A percentile compares a stretch with the other conserved stretches of the same genome.
phyloP scores from a whole-genome alignment of 176 grass and related monocot species.

The Zizania latifolia region DNA sequence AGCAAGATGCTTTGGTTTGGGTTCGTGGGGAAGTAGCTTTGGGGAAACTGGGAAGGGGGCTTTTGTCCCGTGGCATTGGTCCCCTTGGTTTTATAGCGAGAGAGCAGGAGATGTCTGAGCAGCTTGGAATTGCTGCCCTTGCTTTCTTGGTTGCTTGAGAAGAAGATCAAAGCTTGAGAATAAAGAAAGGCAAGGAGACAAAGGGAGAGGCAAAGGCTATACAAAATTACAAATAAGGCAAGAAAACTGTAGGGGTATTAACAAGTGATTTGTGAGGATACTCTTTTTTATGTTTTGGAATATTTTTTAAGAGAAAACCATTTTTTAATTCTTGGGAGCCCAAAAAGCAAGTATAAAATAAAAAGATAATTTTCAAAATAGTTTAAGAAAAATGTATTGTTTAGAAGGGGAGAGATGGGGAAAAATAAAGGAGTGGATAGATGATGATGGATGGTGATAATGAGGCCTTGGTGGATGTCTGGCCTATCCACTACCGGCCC shows the following conservation, averaged over 20 bases:
- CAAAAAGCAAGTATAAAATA: background rate
- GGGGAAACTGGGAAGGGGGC: constrained; percentile 17
- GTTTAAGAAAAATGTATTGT: background rate
- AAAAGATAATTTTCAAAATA: background rate
- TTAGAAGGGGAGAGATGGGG: background rate
- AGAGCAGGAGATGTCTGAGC: constrained; percentile 20
- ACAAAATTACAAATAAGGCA: constrained; percentile 23
- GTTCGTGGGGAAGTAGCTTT: constrained; percentile 30
- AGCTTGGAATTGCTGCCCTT: constrained; percentile 8
- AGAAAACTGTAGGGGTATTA: background rate
- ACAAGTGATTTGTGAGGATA: background rate
- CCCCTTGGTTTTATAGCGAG: constrained; percentile 38
- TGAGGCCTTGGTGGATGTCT: constrained; percentile 8
- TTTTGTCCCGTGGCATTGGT: constrained; percentile 17
- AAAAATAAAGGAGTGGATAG: constrained; percentile 7
- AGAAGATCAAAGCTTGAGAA: constrained; percentile 29
- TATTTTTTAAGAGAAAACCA: background rate
- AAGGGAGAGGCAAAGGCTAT: constrained; percentile 30
- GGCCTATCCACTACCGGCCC: constrained; percentile 31
- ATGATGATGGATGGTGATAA: constrained; percentile 30
- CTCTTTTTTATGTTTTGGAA: background rate
- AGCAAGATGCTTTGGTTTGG: constrained; percentile 36
- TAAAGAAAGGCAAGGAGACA: constrained; percentile 37
- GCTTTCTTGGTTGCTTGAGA: constrained; percentile 22
- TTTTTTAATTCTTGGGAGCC: background rate